Base-by-base conservation (phyloP, 2,329 filamentous ascomycete species). In the Colletotrichum cereale region DNA sequence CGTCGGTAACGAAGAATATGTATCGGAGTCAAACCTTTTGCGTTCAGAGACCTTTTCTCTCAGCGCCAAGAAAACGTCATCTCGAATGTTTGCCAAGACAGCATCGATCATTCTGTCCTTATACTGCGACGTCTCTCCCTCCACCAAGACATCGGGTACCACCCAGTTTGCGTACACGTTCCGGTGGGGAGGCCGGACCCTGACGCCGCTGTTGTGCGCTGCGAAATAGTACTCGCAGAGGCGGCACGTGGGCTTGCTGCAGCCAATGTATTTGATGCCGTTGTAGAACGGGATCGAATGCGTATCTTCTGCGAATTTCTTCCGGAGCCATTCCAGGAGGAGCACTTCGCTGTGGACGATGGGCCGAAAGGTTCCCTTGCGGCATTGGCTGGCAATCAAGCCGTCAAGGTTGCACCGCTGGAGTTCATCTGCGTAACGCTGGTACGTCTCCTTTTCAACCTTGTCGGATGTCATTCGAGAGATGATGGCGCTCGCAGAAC, bases 221-320 rank as follows among this genome's bases (percentile, higher is more conserved):
- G 48, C 60, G 42, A 76, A 75, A 42, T 76, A 76, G 57, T 73
- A 75, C 11, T 72, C 64, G 57, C 75, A 76, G 7, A 76, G 66
- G 0, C 72, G 66, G 38, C 75, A 76, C 0, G 75, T 74, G 5
- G 74, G 75, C 66, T 76, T 76, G 70, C 75, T 76, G 60, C 67
- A 70, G 4, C 73, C 75, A 6, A 76, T 76, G 62, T 76, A 76
- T 31, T 73, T 73, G 40, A 61, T 66, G 8, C 36, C 42, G 29
- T 56, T 61, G 47, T 68, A 76, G 42, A 69, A 74, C 2, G 67
- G 47, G 0, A 44, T 14, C 3, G 73, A 52, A 3, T 34, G 44
- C 26, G 29, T 69, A 1, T 64, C 53, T 0, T n/a, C 58, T 6
- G 61, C 48, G 2, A 47, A 21, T 1, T 73, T 29, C 6, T 26